Percentiles rank a stretch among this genome's conserved stretches.
Evolutionary conservation across 2,329 filamentous ascomycete genomes (phyloP).

Genomic region (Phoma sp.): DNA sequence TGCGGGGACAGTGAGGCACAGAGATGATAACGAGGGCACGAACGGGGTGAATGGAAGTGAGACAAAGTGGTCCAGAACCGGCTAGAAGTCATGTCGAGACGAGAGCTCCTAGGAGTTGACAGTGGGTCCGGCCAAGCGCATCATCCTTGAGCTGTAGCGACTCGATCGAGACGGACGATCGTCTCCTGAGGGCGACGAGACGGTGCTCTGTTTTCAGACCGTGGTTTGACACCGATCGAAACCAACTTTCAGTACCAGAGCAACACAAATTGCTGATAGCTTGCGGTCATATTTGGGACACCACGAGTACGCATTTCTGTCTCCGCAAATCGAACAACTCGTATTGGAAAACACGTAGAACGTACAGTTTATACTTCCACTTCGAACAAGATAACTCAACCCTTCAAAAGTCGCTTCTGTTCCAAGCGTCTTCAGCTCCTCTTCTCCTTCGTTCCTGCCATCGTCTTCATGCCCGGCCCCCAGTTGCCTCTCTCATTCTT

Average conservation of each 20-base stretch:
- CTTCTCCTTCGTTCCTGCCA: background rate
- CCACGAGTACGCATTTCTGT: background rate
- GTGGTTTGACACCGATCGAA: background rate
- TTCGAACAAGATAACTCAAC: background rate
- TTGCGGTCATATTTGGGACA: background rate
- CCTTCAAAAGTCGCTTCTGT: background rate
- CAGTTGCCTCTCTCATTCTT: background rate
- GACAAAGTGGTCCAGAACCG: constrained; percentile 48
- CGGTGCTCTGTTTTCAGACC: background rate
- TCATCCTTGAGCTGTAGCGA: background rate
- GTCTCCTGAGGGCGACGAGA: background rate
- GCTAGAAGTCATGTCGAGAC: constrained; percentile 18
- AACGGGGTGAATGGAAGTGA: constrained; percentile 41
- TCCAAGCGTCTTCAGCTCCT: background rate
- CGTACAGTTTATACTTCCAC: constrained; percentile 14
- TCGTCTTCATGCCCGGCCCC: background rate
- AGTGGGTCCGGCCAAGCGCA: background rate
- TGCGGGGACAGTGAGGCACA: constrained; percentile 45
- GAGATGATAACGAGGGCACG: constrained; percentile 39
- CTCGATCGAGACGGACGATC: background rate
- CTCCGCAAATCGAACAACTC: constrained; percentile 8
- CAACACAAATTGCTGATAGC: background rate
- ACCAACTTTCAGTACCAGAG: background rate
- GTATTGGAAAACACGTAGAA: constrained; percentile 19
- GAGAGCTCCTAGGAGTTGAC: background rate